Conservation (phyloP, 2,329 filamentous ascomycete genomes). For the Ceratocystis colombiana region DNA sequence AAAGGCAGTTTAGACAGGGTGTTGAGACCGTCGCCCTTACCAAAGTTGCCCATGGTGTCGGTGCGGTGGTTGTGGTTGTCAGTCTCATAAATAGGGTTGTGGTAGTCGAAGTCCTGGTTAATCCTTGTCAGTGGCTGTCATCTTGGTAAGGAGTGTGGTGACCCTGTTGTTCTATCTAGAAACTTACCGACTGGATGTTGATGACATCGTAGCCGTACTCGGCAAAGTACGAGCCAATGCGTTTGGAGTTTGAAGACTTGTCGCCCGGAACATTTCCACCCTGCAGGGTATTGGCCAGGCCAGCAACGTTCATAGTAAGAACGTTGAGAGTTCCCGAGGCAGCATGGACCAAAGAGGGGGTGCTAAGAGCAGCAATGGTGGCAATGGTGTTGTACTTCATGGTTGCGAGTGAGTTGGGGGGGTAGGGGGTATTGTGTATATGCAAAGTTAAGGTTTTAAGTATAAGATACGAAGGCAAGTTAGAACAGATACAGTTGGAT, state of each 20-base stretch:
- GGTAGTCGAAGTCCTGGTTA: slow-evolving; percentile 53
- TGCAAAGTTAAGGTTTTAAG: not conserved
- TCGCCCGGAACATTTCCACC: slow-evolving; percentile 52
- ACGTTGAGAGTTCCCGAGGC: slow-evolving; percentile 39
- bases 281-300: slow-evolving; percentile 47
- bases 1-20: slow-evolving; percentile 50
- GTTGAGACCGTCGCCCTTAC: slow-evolving; percentile 55
- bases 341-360: slow-evolving; percentile 21
- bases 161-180: too few relatives aligned
- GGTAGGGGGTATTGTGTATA: not conserved
- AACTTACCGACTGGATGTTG: slow-evolving; percentile 50
- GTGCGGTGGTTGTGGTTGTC: slow-evolving; percentile 52
- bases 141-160: not conserved
- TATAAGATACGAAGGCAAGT: not conserved
- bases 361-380: slow-evolving; percentile 19
- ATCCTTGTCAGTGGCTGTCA: slow-evolving; percentile 9
- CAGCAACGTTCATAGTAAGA: slow-evolving; percentile 51
- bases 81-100: slow-evolving; percentile 51
- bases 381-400: slow-evolving; percentile 24
- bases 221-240: slow-evolving; percentile 48
- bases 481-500: not conserved
- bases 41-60: slow-evolving; percentile 53
- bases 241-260: slow-evolving; percentile 47
- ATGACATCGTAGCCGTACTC: slow-evolving; percentile 51
- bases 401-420: not conserved